A percentile compares a stretch with the other conserved stretches of the same genome.
Conservation (phyloP, 495 filamentous ascomycete genomes). For the Rusavskia elegans region DNA sequence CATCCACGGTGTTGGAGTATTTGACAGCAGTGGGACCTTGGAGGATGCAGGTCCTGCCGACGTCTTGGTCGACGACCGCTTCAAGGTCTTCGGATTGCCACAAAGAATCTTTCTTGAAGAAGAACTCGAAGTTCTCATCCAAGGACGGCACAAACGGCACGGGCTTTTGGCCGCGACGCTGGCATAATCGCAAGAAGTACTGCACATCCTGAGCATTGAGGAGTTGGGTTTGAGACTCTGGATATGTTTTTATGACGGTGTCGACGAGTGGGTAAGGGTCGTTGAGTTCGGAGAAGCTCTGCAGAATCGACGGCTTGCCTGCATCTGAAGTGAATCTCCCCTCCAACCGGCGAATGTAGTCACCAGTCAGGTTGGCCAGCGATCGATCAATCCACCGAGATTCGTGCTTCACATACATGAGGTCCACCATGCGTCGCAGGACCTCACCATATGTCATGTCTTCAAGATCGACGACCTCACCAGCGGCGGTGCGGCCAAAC, state of each 20-base stretch:
- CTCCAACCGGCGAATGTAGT: conserved; percentile 92
- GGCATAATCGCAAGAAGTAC: conserved; percentile 87
- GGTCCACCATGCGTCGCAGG: conserved; percentile 80
- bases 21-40: conserved; percentile 89
- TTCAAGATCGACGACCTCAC: conserved; percentile 80
- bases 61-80: conserved; percentile 89
- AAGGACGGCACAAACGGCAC: conserved; percentile 86
- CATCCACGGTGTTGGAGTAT: conserved; percentile 75
- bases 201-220: conserved; percentile 97
- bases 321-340: conserved; percentile 63
- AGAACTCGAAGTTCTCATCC: conserved; percentile 93
- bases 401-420: conserved; percentile 93
- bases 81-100: conserved; percentile 98
- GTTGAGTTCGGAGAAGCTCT: conserved; percentile 77
- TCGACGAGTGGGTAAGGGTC: conserved; percentile 64
- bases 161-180: conserved; percentile 86
- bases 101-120: conserved; percentile 99
- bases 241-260: conserved; percentile 64
- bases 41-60: conserved; percentile 84
- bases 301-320: conserved; percentile 60
- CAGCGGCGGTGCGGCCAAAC: conserved; percentile 80
- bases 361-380: conserved; percentile 64
- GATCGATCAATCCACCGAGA: conserved; percentile 86
- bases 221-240: conserved; percentile 71
- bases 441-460: conserved; percentile 98